A percentile compares a stretch with the other conserved stretches of the same genome.
phyloP scores from a whole-genome alignment of 371 early-diverging fungal species.

The Chytridium lagenaria region DNA sequence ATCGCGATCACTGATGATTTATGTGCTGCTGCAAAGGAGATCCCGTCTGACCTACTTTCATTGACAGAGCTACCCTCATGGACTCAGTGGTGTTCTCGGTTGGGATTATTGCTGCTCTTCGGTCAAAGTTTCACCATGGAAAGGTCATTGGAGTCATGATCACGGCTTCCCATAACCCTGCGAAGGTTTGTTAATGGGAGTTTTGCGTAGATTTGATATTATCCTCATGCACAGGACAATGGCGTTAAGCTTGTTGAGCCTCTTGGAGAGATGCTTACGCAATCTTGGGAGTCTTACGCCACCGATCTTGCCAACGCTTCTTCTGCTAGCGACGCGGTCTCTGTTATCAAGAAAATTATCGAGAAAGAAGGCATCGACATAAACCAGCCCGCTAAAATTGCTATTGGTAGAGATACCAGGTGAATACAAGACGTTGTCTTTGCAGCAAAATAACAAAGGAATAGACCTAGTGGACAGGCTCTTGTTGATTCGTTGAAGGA shows the following conservation, averaged over 20 bases:
- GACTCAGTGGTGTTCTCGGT: conserved; percentile 91
- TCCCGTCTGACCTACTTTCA: too few relatives aligned
- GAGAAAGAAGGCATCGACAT: conserved; percentile 74
- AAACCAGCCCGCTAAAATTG: conserved; percentile 64
- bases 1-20: too few relatives aligned
- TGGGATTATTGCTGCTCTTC: conserved; percentile 90
- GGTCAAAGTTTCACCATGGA: conserved; percentile 87
- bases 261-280: conserved; percentile 97
- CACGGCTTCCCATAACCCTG: conserved; percentile 99
- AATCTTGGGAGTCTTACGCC: conserved; percentile 95
- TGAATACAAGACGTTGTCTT: conserved; percentile 2
- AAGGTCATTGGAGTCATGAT: conserved; percentile 97
- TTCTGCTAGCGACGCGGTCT: conserved; percentile 67
- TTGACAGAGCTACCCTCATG: conserved; percentile 69
- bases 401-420: conserved; percentile 94
- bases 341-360: conserved; percentile 70
- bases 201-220: not conserved
- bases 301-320: conserved; percentile 91
- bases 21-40: too few relatives aligned
- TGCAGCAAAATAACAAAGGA: not conserved
- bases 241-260: conserved; percentile 99
- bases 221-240: conserved; percentile 79
- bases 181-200: conserved; percentile 59
- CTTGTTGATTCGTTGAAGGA: conserved; percentile 81
- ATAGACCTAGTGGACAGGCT: conserved; percentile 81